These are phyloP conservation scores for Aspergillus caelatus DNA, from an alignment of 2,329 filamentous ascomycete species.

Conservation along the genomic window DNA sequence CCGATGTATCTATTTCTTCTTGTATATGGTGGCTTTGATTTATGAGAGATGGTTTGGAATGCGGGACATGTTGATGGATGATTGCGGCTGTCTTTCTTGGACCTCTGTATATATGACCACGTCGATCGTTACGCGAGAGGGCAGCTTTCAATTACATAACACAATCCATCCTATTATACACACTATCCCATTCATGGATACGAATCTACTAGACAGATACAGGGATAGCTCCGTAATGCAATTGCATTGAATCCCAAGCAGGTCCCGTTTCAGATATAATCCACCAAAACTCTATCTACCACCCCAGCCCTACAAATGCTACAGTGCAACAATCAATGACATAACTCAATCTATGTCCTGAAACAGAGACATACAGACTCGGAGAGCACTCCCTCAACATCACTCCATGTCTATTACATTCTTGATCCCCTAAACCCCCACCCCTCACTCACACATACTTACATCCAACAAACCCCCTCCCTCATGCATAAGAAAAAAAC, in stretches of 20 bases:
- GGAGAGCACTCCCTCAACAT: no score
- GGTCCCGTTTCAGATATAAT: neutral
- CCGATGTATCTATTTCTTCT: neutral
- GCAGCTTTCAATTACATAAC: neutral
- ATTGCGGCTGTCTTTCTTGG: neutral
- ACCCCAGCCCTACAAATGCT: neutral
- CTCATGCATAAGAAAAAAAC: no score
- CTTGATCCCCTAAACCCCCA: no score
- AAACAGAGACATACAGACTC: neutral
- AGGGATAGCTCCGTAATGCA: neutral
- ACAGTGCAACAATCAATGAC: neutral
- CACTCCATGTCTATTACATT: no score
- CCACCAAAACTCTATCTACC: neutral
- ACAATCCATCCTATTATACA: neutral
- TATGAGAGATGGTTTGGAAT: neutral
- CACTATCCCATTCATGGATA: neutral
- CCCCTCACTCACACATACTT: no score
- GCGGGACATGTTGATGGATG: neutral
- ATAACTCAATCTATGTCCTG: neutral
- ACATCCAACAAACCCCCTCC: no score
- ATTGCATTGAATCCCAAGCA: neutral
- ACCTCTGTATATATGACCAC: slow-evolving; percentile 1
- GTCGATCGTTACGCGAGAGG: neutral
- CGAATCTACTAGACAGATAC: neutral
- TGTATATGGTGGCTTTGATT: neutral